Base-by-base conservation (phyloP, 2,329 filamentous ascomycete species). In the Paracorniculantispora psalliotae region DNA sequence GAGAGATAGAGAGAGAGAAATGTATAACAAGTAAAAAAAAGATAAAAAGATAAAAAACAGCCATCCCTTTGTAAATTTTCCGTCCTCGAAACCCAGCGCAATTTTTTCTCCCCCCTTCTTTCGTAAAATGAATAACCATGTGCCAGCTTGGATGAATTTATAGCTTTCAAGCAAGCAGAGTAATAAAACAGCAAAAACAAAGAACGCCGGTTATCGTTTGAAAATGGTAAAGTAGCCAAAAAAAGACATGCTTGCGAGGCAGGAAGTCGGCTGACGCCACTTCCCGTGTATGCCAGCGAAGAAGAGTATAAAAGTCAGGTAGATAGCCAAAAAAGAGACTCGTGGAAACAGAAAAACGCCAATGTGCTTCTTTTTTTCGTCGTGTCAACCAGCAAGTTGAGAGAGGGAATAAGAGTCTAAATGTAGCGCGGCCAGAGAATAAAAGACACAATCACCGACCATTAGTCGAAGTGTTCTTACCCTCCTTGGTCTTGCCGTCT, bases 401-500 rank as follows among this genome's bases (percentile, higher is more conserved):
- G 19, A 9, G 33, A 51, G 13, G 19, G 21, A 13, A 21, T 15
- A n/a, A 6, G 47, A 4, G 15, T 28, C 21, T 19, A 10, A 6
- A 52, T 19, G 35, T n/a, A n/a, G 15, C 12, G 19, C 25, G 23
- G 19, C 25, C 17, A 12, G 28, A 43, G n/a, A n/a, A 17, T 35
- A 8, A 19, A 21, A 43, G 50, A 23, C 17, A 41, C 35, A 21
- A 28, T 52, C 25, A 73, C 62, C 67, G 71, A 72, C 67, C 23
- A 69, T 63, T 28, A 69, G 59, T 37, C 8, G 59, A 64, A 10
- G 67, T 59, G 52, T 69, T 68, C 60, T 66, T 63, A 44, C 64
- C 59, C 26, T 69, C 67, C 59, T 73, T 72, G 56, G 66, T 66
- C 41, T 66, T 67, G 51, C 62, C 62, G 15, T 64, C 61, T 39